Base-by-base conservation (phyloP, 2,329 filamentous ascomycete species). In the Fusarium sp. region DNA sequence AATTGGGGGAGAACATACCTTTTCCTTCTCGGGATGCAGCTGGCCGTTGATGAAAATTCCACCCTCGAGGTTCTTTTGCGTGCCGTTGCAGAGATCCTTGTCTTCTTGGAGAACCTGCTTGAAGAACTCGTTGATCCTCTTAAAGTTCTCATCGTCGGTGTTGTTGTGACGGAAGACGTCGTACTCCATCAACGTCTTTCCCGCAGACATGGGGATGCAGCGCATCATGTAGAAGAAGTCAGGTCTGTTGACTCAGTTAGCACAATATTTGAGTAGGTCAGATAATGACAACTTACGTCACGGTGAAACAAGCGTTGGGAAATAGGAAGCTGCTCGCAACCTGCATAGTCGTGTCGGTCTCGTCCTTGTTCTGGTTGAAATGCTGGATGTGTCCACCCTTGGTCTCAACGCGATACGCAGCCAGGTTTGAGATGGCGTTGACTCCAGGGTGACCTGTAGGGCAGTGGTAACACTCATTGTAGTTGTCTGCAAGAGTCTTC, bases 381-480 rank as follows among this genome's bases (percentile, higher is more conserved):
- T 89, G 88, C 59, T 86, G 82, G 54, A 90, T 87, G 65, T 87
- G 83, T 0, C 82, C 83, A 5, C 80, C 83, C 63, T 84, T 83
- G 18, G 85, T 84, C 65, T 87, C 83, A 37, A 89, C 87, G 34
- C 82, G 80, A 80, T 90, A 90, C 7, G 85, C 85, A 6, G 62
- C 45, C 40, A 74, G 16, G 90, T 84, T 40, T 83, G 83, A 5
- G 85, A 71, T 16, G 1, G 57, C 58, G 0, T 58, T 84, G 45
- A 91, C 87, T 62, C 89, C 88, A 1, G 90, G 88, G 67, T 91
- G 89, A 0, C 88, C 87, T 0, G 87, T 88, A 22, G 86, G 85
- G 80, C 89, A 91, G 81, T 91, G 89, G 73, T 91, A 92, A 75
- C 89, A 91, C 78, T 73, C 89, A 73, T 92, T 91, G 82, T 90